phyloP scores from a whole-genome alignment of 768 basidiomycete species.

The Fomitopsis serialis region DNA sequence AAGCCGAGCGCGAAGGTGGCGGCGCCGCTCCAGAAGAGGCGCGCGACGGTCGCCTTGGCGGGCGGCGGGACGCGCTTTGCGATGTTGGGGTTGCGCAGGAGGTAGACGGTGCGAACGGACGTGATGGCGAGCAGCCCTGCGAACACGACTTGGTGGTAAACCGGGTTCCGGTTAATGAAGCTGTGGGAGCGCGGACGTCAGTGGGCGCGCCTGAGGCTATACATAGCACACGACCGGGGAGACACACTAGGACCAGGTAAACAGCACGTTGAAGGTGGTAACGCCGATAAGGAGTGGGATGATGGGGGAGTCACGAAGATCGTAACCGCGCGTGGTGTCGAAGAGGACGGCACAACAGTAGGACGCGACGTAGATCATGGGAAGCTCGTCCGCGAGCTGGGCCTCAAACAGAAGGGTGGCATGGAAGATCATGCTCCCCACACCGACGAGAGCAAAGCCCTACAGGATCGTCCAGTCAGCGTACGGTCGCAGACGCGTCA shows the following conservation, averaged over 20 bases:
- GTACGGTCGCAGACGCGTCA: not conserved
- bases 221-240: not conserved
- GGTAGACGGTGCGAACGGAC: conserved; percentile 43
- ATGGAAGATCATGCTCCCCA: conserved; percentile 77
- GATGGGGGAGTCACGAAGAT: conserved; percentile 31
- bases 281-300: conserved; percentile 31
- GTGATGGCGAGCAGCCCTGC: conserved; percentile 48
- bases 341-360: conserved; percentile 57
- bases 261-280: conserved; percentile 50
- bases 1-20: conserved; percentile 59
- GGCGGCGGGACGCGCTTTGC: conserved; percentile 36
- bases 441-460: conserved; percentile 66
- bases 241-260: conserved; percentile 73
- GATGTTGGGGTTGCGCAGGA: conserved; percentile 41
- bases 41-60: conserved; percentile 35
- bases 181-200: conserved; percentile 28
- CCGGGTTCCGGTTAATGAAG: conserved; percentile 62
- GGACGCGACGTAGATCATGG: conserved; percentile 72
- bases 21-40: conserved; percentile 48
- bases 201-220: not conserved
- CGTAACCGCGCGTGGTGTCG: conserved; percentile 50
- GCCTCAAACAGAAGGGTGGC: conserved; percentile 71
- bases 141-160: conserved; percentile 78
- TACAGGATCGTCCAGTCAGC: conserved; percentile 20
- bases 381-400: conserved; percentile 78